phyloP scores from a whole-genome alignment of 2,329 filamentous ascomycete species.

The Epichloe festucae region DNA sequence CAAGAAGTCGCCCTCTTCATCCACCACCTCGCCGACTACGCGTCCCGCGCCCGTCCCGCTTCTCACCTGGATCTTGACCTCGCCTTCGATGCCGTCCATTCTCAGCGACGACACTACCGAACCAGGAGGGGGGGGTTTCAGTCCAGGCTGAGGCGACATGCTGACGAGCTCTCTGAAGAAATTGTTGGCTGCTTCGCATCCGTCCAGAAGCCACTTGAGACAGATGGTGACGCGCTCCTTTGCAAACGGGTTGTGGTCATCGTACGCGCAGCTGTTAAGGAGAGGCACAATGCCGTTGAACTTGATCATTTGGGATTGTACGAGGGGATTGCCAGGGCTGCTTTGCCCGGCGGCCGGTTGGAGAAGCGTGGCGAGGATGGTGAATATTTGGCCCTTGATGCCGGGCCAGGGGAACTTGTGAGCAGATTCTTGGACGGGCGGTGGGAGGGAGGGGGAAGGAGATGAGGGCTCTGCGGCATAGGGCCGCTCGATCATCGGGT shows the following conservation, averaged over 20 bases:
- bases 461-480: constrained; percentile 30
- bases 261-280: constrained; percentile 79
- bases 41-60: constrained; percentile 14
- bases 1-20: constrained; percentile 21
- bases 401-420: constrained; percentile 55
- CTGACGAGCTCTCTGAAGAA: constrained; percentile 54
- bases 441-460: constrained; percentile 23
- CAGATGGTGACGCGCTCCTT: constrained; percentile 84
- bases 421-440: constrained; percentile 46
- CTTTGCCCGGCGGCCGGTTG: constrained; percentile 59
- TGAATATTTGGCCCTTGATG: constrained; percentile 83
- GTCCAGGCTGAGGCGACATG: constrained; percentile 26
- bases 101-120: constrained; percentile 31
- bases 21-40: neutral
- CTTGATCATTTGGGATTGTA: constrained; percentile 77
- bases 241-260: constrained; percentile 88
- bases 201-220: constrained; percentile 70
- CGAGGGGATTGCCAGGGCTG: constrained; percentile 53
- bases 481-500: constrained; percentile 47
- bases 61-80: constrained; percentile 42
- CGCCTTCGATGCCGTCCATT: constrained; percentile 42
- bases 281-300: constrained; percentile 79
- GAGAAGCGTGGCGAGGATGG: constrained; percentile 77
- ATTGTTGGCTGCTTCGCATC: constrained; percentile 58
- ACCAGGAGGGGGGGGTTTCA: constrained; percentile 21